Evolutionary conservation across 2,329 filamentous ascomycete genomes (phyloP), one percentile per base, ranked within the genome.

Genomic region (Trichoderma semiorbis): DNA sequence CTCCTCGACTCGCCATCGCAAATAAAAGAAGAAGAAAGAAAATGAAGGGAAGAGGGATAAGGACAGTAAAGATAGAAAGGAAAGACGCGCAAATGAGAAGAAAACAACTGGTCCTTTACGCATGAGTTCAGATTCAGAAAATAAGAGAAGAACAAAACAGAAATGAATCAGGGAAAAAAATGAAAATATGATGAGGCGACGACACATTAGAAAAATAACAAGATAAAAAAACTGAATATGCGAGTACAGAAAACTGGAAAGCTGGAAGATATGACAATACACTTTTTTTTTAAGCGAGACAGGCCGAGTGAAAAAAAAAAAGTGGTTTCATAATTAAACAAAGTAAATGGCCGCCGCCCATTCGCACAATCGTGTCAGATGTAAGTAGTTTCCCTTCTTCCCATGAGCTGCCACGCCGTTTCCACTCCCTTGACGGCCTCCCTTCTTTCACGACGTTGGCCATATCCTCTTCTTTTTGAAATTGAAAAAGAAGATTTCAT

Each of bases 271-370:
- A 58, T 67, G 68, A 68, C 43, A 24, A 47, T 71, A 55, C 32
- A 64, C 50, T 32, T 32, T 53, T 53, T 53, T 36, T 36, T 58
- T 66, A 62, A 67, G 34, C 70, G 39, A 69, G 57, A 71, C 72
- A 73, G 61, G 72, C 63, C 71, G 72, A 77, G 75, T 75, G 78
- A 78, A 78, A 76, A 78, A 79, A 78, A 77, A 74, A 36, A 26
- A 26, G 39, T 69, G 39, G 73, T 78, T 82, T 84, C 81, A 78
- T 84, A 81, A 85, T 86, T 85, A 85, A 85, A 86, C 84, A 86
- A 84, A 80, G 82, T 85, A 85, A 82, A 82, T 83, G 81, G 80
- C 80, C 81, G 79, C 81, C 82, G 77, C 80, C 80, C 77, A 70
- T 77, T 71, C 76, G 77, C 77, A 72, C 76, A 77, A 73, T 78